Evolutionary conservation across 202 grass and related monocot species (phyloP).

Genomic region (Zoysia matrella): DNA sequence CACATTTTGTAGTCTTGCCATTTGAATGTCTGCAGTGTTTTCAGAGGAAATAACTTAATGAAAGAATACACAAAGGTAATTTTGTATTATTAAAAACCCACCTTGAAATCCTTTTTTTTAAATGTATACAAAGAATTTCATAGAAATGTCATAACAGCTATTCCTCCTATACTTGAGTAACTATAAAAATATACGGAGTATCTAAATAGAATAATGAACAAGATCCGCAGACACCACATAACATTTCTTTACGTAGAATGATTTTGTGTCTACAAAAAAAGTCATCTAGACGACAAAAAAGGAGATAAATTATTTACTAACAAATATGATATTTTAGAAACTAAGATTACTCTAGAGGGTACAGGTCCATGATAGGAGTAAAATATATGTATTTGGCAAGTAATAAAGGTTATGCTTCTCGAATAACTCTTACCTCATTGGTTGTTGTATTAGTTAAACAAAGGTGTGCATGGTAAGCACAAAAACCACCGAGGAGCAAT

Average conservation of each 20-base stretch:
- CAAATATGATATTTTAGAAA: slow-evolving; percentile 14
- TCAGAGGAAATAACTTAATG: not conserved
- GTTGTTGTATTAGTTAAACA: slow-evolving; percentile 91
- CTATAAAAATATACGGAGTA: not conserved
- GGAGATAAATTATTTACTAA: not conserved
- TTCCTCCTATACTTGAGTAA: not conserved
- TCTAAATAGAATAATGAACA: not conserved
- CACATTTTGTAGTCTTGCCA: slow-evolving; percentile 97
- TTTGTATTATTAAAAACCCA: slow-evolving; percentile 20
- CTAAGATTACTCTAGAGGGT: not conserved
- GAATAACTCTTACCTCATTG: slow-evolving; percentile 67
- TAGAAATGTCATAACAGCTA: not conserved
- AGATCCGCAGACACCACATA: not conserved
- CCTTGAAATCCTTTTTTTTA: not conserved
- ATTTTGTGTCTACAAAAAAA: not conserved
- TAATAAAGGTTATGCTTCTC: not conserved
- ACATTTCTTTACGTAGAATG: slow-evolving; percentile 14
- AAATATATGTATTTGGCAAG: slow-evolving; percentile 3
- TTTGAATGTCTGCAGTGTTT: slow-evolving; percentile 82
- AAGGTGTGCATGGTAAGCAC: slow-evolving; percentile 86
- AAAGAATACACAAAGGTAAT: not conserved
- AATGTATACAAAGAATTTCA: not conserved
- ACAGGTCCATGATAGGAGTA: not conserved
- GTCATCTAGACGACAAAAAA: not conserved
- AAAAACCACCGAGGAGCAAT: slow-evolving; percentile 89